Evolutionary conservation across 352 stramenopile genomes (phyloP).

Genomic region (Phytophthora citricola): DNA sequence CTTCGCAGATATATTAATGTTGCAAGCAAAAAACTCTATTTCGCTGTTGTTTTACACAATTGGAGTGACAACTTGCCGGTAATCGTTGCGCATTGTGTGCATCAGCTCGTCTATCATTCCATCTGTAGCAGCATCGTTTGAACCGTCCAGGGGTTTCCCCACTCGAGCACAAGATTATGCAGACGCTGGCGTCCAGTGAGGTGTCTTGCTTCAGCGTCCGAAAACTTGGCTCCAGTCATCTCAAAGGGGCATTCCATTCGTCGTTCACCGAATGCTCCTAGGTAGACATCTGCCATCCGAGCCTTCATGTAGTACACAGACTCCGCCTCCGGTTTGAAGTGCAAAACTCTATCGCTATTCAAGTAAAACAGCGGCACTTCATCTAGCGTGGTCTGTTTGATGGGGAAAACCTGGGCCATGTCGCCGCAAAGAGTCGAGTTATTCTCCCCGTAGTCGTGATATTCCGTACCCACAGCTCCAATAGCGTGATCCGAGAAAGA

Average conservation of each 20-base stretch:
- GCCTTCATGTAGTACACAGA: constrained; percentile 51
- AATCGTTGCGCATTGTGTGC: constrained; percentile 25
- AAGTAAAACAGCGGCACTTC: constrained; percentile 49
- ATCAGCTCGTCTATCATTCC: constrained; percentile 24
- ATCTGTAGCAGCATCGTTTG: constrained; percentile 16
- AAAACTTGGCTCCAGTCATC: constrained; percentile 42
- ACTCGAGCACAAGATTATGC: constrained; percentile 33
- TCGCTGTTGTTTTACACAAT: constrained; percentile 18
- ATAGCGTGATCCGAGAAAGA: constrained; percentile 53
- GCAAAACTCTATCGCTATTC: constrained; percentile 63
- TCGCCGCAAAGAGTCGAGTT: constrained; percentile 38
- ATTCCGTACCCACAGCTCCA: constrained; percentile 28
- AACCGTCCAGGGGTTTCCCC: constrained; percentile 17
- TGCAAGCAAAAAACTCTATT: not conserved
- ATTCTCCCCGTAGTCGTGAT: constrained; percentile 22
- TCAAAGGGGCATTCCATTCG: constrained; percentile 59
- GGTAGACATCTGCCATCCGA: constrained; percentile 43
- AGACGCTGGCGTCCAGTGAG: constrained; percentile 46
- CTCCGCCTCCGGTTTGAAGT: constrained; percentile 38
- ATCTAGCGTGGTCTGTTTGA: constrained; percentile 18
- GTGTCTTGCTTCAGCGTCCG: constrained; percentile 32
- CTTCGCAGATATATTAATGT: not conserved
- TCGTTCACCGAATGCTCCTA: constrained; percentile 47
- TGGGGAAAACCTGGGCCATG: constrained; percentile 33
- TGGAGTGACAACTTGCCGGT: constrained; percentile 21